Percentiles rank a stretch among this genome's conserved stretches.
These are phyloP conservation scores for Trichophyton benhamiae DNA, from an alignment of 2,329 filamentous ascomycete species.

Conservation along the genomic window DNA sequence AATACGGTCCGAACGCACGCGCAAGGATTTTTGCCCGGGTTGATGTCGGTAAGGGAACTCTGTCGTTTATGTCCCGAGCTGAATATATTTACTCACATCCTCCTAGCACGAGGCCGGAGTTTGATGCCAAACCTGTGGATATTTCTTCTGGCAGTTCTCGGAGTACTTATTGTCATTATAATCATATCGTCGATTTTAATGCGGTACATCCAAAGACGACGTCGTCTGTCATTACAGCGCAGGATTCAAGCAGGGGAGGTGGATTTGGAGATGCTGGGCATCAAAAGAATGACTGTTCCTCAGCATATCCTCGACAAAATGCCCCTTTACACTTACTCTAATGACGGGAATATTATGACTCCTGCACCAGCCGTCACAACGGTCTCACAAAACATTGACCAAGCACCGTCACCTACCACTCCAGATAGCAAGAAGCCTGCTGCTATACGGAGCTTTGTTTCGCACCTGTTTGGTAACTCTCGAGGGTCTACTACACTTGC, in stretches of 20 bases:
- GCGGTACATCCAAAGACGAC: constrained; percentile 63
- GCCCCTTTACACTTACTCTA: constrained; percentile 63
- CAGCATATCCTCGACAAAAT: constrained; percentile 57
- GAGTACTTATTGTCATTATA: constrained; percentile 57
- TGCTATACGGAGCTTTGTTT: background rate
- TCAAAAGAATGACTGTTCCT: constrained; percentile 71
- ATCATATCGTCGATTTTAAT: constrained; percentile 55
- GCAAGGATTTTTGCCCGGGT: constrained; percentile 42
- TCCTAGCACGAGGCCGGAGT: background rate
- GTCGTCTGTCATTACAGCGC: constrained; percentile 54
- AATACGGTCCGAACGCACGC: constrained; percentile 32
- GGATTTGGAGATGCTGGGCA: constrained; percentile 73
- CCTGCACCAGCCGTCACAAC: background rate
- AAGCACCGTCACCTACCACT: background rate
- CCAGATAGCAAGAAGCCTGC: background rate
- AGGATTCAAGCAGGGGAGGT: constrained; percentile 68
- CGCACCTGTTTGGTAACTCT: background rate
- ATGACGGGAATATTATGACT: constrained; percentile 12
- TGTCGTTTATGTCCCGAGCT: background rate
- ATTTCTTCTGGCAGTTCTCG: constrained; percentile 58
- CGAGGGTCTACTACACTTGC: background rate
- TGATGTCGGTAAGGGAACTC: constrained; percentile 29
- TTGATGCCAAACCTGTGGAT: constrained; percentile 64
- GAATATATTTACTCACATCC: background rate
- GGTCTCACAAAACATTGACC: background rate